Base-by-base conservation (phyloP, 257 asterid genomes). In the Nicotiana tabacum region DNA sequence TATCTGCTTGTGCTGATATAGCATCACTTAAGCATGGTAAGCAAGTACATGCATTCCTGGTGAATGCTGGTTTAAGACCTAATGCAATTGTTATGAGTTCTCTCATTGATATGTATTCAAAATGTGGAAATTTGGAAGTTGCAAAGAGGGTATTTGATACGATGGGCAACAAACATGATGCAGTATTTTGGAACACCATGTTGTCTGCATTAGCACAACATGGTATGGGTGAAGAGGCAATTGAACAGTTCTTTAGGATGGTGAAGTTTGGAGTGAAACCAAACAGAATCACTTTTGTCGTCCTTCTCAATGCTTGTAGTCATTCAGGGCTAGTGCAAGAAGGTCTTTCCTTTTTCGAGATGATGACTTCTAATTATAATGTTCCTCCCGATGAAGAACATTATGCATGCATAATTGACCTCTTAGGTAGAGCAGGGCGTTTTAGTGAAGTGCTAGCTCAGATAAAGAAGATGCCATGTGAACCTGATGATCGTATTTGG, bases 51-150 rank as follows among this genome's bases (percentile, higher is more conserved):
- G 90, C 95, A 4, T 87, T 82, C 85, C 51, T 92, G 87, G 86
- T 89, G 66, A 87, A 81, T 18, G 39, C 86, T 37, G 88, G 93
- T 43, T 78, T 88, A 58, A 90, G 87, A 84, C 94, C 91, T 65
- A 90, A 92, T 85, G 85, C 86, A 24, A 87, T 87, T 33, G 91
- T 92, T 80, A 46, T 87, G 80, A 94, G 95, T 84, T 85, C 93
- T 81, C 91, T 95, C 80, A 87, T 95, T 77, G 92, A 91, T 84
- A 92, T 92, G 97, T 93, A 95, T 74, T 87, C 96, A 10, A 91
- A 90, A 77, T 93, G 97, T 83, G 95, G 95, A 76, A 89, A 84
- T 84, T 81, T 93, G 82, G 85, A 80, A 66, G 70, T 77, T 11
- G 97, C 90, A 0, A 85, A 87, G 88, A 84, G 80, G 77, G 92